Conservation (phyloP, 345 rosid species). For the Sisymbrium altissimum region DNA sequence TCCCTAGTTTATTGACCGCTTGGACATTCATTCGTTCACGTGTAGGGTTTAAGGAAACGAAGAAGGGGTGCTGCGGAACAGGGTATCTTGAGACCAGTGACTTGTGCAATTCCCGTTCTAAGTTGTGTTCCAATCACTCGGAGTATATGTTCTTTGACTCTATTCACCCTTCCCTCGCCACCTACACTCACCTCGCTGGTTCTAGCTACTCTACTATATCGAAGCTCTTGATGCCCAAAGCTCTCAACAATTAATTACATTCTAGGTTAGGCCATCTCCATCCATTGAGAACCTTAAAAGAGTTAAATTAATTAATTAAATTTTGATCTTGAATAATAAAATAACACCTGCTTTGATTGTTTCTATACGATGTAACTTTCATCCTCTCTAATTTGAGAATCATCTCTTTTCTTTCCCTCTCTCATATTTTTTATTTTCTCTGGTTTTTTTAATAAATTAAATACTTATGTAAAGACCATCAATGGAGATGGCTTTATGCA, state of each 20-base stretch:
- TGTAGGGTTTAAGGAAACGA: conserved; percentile 38
- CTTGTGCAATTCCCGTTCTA: conserved; percentile 31
- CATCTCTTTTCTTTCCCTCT: no score
- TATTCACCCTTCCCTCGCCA: conserved; percentile 41
- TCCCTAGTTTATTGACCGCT: not conserved
- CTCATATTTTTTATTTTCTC: no score
- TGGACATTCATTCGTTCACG: not conserved
- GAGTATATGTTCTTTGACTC: conserved; percentile 43
- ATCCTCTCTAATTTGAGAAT: no score
- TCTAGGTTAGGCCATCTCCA: no score
- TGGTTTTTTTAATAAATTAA: no score
- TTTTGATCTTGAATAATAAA: no score
- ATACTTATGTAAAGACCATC: no score
- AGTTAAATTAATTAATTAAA: no score
- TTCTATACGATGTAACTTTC: no score
- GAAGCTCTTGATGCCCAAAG: conserved; percentile 8
- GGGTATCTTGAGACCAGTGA: conserved; percentile 30
- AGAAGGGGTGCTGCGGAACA: conserved; percentile 43
- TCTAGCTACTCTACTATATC: not conserved
- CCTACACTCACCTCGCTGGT: conserved; percentile 5
- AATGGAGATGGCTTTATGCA: no score
- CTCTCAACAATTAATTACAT: not conserved
- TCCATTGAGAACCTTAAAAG: no score
- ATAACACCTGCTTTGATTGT: no score
- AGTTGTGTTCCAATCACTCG: conserved; percentile 27